These are phyloP conservation scores for Cyclanthera cordifolia DNA, from an alignment of 306 rosid species.

Conservation along the genomic window DNA sequence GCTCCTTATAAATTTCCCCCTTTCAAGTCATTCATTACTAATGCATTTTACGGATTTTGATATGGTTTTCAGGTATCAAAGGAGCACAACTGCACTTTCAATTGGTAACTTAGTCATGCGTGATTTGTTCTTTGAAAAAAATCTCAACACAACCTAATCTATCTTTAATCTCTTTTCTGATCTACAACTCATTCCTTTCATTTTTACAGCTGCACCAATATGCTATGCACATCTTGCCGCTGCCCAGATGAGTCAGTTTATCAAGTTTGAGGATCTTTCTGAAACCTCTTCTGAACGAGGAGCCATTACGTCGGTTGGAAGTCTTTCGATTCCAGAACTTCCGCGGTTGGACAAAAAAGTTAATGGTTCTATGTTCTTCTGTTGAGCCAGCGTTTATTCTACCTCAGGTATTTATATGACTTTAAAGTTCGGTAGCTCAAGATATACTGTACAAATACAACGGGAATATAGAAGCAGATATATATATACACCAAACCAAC, in stretches of 20 bases:
- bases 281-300: conserved; percentile 35
- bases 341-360: conserved; percentile 50
- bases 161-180: conserved; percentile 1
- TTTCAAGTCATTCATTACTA: not conserved
- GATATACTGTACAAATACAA: not conserved
- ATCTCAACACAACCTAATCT: conserved; percentile 1
- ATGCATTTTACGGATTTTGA: not conserved
- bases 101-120: conserved; percentile 35
- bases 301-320: conserved; percentile 18
- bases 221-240: conserved; percentile 87
- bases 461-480: not conserved
- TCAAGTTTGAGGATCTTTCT: conserved; percentile 46
- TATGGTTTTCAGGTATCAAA: conserved; percentile 54
- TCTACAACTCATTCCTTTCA: conserved; percentile 9
- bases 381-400: conserved; percentile 31
- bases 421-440: not conserved
- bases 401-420: conserved; percentile 4
- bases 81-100: conserved; percentile 70
- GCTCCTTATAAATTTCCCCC: not conserved
- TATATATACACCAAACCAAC: not conserved
- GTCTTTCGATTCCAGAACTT: conserved; percentile 45
- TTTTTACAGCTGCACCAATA: conserved; percentile 62
- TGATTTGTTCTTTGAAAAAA: not conserved
- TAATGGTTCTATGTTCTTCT: conserved; percentile 63
- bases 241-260: conserved; percentile 55